Conservation (phyloP, 1,284 basidiomycete species). For the Heterobasidion annosum region DNA sequence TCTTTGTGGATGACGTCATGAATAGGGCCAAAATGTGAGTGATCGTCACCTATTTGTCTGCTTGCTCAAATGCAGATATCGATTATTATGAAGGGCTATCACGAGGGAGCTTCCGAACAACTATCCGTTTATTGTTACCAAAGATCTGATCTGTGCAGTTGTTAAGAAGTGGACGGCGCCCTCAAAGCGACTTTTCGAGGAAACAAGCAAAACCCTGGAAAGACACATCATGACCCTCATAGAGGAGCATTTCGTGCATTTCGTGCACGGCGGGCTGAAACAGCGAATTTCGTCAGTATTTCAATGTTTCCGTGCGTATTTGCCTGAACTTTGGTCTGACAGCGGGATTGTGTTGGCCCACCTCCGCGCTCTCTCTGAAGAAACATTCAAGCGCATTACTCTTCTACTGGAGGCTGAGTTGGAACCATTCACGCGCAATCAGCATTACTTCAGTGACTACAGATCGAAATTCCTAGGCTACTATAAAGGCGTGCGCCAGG, state of each 20-base stretch:
- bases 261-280: constrained; percentile 43
- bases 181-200: constrained; percentile 36
- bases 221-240: constrained; percentile 33
- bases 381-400: constrained; percentile 29
- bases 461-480: constrained; percentile 20
- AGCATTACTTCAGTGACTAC: constrained; percentile 20
- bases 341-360: constrained; percentile 41
- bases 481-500: constrained; percentile 15
- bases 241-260: constrained; percentile 36
- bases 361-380: constrained; percentile 30
- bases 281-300: constrained; percentile 41
- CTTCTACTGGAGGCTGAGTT: constrained; percentile 21
- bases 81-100: constrained; percentile 35
- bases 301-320: neutral
- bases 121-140: constrained; percentile 54
- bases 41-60: neutral
- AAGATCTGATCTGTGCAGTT: constrained; percentile 35
- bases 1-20: constrained; percentile 53
- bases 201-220: constrained; percentile 28
- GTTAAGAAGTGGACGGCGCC: constrained; percentile 42
- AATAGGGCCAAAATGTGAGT: constrained; percentile 37
- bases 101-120: constrained; percentile 62
- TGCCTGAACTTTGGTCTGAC: neutral
- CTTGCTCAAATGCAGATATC: neutral
- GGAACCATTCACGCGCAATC: constrained; percentile 23